These are phyloP conservation scores for Aphanomyces astaci DNA, from an alignment of 352 stramenopile genomes.

Conservation along the genomic window DNA sequence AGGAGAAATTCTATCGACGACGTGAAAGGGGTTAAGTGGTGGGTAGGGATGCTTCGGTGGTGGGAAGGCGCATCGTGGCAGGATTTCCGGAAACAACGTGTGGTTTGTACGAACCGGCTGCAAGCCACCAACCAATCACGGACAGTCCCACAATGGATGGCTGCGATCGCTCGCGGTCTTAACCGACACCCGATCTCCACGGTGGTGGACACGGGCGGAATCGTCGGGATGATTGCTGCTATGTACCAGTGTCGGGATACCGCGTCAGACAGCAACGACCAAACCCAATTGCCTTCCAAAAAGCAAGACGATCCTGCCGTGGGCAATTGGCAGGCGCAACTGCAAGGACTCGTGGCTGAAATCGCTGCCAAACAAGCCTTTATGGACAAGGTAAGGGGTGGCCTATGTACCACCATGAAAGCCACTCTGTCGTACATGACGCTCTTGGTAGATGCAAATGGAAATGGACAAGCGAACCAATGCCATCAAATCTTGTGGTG, in stretches of 20 bases:
- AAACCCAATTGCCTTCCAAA: too few species aligned
- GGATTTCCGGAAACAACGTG: conserved; percentile 34
- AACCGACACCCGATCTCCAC: conserved; percentile 66
- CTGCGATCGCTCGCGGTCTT: conserved; percentile 52
- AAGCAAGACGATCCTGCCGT: neutral
- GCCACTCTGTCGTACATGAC: neutral
- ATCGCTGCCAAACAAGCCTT: conserved; percentile 4
- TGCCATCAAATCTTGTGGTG: conserved; percentile 51
- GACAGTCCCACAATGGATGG: conserved; percentile 41
- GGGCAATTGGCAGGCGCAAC: neutral
- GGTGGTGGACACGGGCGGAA: conserved; percentile 60
- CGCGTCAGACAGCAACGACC: neutral
- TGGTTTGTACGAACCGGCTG: conserved; percentile 57
- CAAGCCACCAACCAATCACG: conserved; percentile 24
- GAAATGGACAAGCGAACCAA: conserved; percentile 46
- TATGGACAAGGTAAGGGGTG: conserved; percentile 19
- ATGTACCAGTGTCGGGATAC: conserved; percentile 24
- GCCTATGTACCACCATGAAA: neutral
- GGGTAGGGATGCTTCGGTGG: conserved; percentile 30
- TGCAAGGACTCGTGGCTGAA: neutral
- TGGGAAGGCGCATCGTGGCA: conserved; percentile 45
- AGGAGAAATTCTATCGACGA: neutral
- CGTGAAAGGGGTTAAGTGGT: conserved; percentile 11
- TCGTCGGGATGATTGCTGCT: conserved; percentile 41
- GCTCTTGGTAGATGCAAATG: conserved; percentile 39